A percentile compares a stretch with the other conserved stretches of the same genome.
Evolutionary conservation across 164 flowering plant species (phyloP).

Genomic region (Aristolochia californica): DNA sequence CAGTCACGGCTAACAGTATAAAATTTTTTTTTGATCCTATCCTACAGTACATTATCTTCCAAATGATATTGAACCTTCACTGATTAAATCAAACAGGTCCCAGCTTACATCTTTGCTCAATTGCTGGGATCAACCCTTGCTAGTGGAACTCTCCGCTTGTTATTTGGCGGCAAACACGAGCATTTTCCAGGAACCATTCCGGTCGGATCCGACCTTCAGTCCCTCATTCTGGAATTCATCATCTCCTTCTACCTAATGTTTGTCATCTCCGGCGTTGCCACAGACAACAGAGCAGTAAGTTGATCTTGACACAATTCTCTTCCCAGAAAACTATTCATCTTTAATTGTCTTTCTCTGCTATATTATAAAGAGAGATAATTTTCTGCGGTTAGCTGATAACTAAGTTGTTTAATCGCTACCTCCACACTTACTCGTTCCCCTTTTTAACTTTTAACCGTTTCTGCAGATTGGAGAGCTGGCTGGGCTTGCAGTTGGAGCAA

Average conservation of each 20-base stretch:
- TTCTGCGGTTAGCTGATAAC: no score
- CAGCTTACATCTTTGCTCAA: constrained; percentile 43
- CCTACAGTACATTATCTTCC: neutral
- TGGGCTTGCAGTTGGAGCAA: constrained; percentile 73
- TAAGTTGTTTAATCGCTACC: no score
- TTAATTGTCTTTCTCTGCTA: neutral
- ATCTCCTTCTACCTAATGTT: constrained; percentile 76
- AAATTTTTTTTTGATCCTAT: no score
- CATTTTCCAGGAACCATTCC: constrained; percentile 44
- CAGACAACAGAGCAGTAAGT: constrained; percentile 62
- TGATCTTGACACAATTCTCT: neutral
- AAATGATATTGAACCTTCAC: neutral
- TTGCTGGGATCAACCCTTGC: constrained; percentile 50
- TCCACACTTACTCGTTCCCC: no score
- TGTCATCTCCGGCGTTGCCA: constrained; percentile 66
- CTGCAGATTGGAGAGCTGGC: constrained; percentile 82
- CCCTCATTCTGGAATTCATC: constrained; percentile 52
- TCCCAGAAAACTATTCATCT: neutral
- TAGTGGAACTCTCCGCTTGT: constrained; percentile 39
- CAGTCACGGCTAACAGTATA: neutral
- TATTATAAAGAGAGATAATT: no score
- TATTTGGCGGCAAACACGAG: constrained; percentile 25
- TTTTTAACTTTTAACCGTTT: no score
- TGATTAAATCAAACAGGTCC: constrained; percentile 27
- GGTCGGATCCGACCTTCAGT: constrained; percentile 37